Evolutionary conservation across 2,329 filamentous ascomycete genomes (phyloP), one percentile per base, ranked within the genome.

Genomic region (Rutstroemia sp.): DNA sequence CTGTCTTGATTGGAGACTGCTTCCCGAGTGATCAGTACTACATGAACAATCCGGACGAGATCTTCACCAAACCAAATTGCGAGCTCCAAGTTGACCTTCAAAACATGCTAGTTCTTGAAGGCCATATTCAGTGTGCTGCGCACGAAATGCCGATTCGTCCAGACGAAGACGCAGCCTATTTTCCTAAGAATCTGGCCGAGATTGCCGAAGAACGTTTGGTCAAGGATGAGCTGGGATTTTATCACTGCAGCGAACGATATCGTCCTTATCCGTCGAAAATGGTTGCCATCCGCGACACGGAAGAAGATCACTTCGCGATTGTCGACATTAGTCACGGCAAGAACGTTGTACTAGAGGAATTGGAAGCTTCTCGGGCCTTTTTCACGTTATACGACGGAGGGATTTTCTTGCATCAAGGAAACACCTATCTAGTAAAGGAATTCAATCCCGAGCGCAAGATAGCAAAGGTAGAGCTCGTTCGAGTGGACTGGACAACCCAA

Each of bases 371-470:
- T 1, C 84, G 94, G n/a, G 92, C 92, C 1, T 92, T 90, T 63
- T 97, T 96, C 72, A 96, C 91, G 1, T 81, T 99, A 58, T 99
- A 99, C 71, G 92, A 97, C 70, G 94, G 94, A 12, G 94, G 90
- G 46, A 96, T 99, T 60, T 99, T 95, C 73, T 77, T 99, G 5
- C 94, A 99, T 66, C 94, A 99, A 73, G 94, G 94, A n/a, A 84
- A 84, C 61, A 92, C 87, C 1, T 99, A 96, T 68, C 79, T 97
- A 2, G 89, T 99, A 52, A 88, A 90, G 64, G 91, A 97, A 64
- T 92, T 97, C 67, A 82, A 82, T 60, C 86, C 88, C 1, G 89
- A 94, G 36, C 80, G 80, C 59, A 86, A 85, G 67, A 85, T 96
- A 63, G 94, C 94, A 4, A 88, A 88, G 62, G 94, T 99, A 4